Evolutionary conservation across 148 eudicot genomes (phyloP).

Genomic region (Rhododendron molle): DNA sequence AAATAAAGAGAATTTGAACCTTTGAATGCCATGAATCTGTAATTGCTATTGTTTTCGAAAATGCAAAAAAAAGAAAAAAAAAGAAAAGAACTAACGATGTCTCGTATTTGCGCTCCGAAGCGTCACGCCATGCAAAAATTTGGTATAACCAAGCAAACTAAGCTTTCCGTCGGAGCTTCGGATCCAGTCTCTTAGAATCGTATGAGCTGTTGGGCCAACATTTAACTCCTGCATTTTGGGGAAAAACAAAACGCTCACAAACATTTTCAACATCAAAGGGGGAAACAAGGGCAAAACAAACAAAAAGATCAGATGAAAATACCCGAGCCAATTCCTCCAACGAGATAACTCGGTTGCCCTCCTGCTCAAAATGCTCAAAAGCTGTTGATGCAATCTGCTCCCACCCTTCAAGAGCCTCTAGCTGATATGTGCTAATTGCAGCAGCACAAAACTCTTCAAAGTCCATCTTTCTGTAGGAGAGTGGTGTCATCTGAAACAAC

Average conservation of each 20-base stretch:
- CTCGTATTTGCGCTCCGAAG: slow-evolving; percentile 42
- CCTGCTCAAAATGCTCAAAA: slow-evolving; percentile 49
- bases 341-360: slow-evolving; percentile 53
- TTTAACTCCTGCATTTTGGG: slow-evolving; percentile 47
- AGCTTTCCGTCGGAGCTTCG: slow-evolving; percentile 53
- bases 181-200: slow-evolving; percentile 55
- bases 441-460: slow-evolving; percentile 75
- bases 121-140: slow-evolving; percentile 73
- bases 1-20: background rate
- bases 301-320: slow-evolving; percentile 2
- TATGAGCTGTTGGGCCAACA: slow-evolving; percentile 50
- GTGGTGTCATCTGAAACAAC: slow-evolving; percentile 51
- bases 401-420: slow-evolving; percentile 56
- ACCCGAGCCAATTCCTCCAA: slow-evolving; percentile 72
- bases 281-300: background rate
- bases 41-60: background rate
- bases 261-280: background rate
- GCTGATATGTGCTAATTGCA: slow-evolving; percentile 58
- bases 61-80: slow-evolving; percentile 10
- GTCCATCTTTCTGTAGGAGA: slow-evolving; percentile 57
- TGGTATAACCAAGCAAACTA: slow-evolving; percentile 60
- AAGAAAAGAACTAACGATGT: slow-evolving; percentile 26
- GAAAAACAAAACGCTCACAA: no score
- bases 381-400: slow-evolving; percentile 56
- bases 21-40: slow-evolving; percentile 10